These are phyloP conservation scores for Xylariales sp. DNA, from an alignment of 2,329 filamentous ascomycete species.

Conservation along the genomic window DNA sequence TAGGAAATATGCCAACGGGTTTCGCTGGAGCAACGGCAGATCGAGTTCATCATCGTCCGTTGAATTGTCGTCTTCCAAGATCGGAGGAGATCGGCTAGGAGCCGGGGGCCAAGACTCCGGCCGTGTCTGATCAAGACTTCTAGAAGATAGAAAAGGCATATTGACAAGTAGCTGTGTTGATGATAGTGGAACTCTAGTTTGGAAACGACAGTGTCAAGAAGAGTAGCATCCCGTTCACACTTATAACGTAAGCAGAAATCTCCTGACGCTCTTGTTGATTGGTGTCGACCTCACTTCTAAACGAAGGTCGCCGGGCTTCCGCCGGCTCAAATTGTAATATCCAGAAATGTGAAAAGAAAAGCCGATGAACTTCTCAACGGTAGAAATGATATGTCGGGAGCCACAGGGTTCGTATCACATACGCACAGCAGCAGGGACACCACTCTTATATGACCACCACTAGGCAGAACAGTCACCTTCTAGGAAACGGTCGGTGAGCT, in stretches of 20 bases:
- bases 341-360: not conserved
- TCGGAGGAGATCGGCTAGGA: conserved; percentile 41
- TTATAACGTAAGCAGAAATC: not conserved
- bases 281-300: conserved; percentile 1
- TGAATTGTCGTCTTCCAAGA: conserved; percentile 36
- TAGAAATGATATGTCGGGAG: conserved; percentile 4
- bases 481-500: not conserved
- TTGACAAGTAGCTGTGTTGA: not conserved
- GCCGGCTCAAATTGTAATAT: conserved; percentile 7
- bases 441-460: conserved; percentile 7
- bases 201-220: not conserved
- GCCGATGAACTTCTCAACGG: conserved; percentile 1
- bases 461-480: conserved; percentile 4
- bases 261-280: conserved; percentile 2
- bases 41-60: conserved; percentile 39
- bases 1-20: conserved; percentile 53
- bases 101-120: conserved; percentile 50
- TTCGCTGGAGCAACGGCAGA: conserved; percentile 38
- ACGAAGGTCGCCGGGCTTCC: conserved; percentile 7
- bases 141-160: conserved; percentile 23
- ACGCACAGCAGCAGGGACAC: conserved; percentile 1
- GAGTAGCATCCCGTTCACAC: conserved; percentile 3
- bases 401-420: conserved; percentile 4
- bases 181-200: not conserved
- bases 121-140: conserved; percentile 25